phyloP scores from a whole-genome alignment of 2,329 filamentous ascomycete genomes.

The Coleophoma crateriformis region DNA sequence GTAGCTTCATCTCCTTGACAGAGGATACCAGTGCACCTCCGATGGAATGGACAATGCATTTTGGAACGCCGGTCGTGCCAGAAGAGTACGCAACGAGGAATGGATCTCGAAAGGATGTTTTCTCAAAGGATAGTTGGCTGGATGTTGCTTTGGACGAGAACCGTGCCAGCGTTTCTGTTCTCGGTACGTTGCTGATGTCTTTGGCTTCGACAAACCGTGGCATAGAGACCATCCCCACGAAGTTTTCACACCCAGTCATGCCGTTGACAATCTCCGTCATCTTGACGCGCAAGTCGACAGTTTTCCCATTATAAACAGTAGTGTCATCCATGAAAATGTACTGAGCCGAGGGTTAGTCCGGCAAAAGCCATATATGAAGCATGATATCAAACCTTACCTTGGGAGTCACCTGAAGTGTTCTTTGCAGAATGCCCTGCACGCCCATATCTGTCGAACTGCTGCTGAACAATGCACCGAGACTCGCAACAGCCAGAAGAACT shows the following conservation, averaged over 20 bases:
- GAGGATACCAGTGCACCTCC: constrained; percentile 57
- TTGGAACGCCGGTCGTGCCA: constrained; percentile 78
- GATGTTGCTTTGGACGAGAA: constrained; percentile 34
- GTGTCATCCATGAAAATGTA: constrained; percentile 82
- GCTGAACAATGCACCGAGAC: constrained; percentile 71
- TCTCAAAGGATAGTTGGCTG: constrained; percentile 14
- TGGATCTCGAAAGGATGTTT: constrained; percentile 50
- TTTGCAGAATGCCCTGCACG: constrained; percentile 68
- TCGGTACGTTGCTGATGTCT: constrained; percentile 50
- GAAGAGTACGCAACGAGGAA: constrained; percentile 74
- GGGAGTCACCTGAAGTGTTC: constrained; percentile 69
- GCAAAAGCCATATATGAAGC: not conserved
- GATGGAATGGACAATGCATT: constrained; percentile 77
- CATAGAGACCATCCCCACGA: constrained; percentile 59
- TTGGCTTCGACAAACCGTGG: constrained; percentile 57
- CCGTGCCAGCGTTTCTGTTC: constrained; percentile 25
- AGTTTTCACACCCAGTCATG: constrained; percentile 53
- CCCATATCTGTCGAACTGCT: constrained; percentile 81
- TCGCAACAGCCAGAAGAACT: constrained; percentile 63
- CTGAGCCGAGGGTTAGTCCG: constrained; percentile 20
- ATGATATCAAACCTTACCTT: constrained; percentile 35
- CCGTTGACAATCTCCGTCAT: constrained; percentile 61
- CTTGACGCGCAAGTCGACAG: constrained; percentile 65
- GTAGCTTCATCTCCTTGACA: constrained; percentile 55
- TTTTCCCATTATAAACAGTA: constrained; percentile 74